Base-by-base conservation (phyloP, 2,329 filamentous ascomycete genomes). In the Cryphonectria naterciae region DNA sequence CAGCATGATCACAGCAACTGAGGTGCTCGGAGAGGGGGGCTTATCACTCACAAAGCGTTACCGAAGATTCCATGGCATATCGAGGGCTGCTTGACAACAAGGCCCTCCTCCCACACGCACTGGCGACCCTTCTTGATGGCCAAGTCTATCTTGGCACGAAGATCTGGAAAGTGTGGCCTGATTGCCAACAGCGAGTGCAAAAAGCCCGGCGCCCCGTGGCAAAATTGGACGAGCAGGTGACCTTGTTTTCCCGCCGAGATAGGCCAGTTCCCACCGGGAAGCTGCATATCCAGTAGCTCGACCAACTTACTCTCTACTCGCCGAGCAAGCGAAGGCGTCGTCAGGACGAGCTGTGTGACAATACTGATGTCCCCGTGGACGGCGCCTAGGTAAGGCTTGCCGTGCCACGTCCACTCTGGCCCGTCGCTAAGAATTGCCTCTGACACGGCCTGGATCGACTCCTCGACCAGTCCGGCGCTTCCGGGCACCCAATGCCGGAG, bases 331-430 rank as follows among this genome's bases (percentile, higher is more conserved):
- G 81, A 79, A 0, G 88, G 86, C 69, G 86, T 84, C 2, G 89
- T 88, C 32, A 87, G 81, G 1, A 92, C 85, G 19, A 93, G 81
- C 78, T 93, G 91, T n/a, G 88, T 89, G 69, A 93, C 85, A 77
- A 92, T 92, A 5, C 91, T 90, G 37, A 93, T 87, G 17, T 87
- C 85, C 10, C 92, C 92, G 76, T 93, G 90, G 0, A 86, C 88
- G 6, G 91, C 88, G 1, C 91, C 92, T 49, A 92, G 82, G 75
- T 92, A 92, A 25, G 81, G 77, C 74, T 88, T 88, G 19, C 85
- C 87, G 71, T 88, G 86, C 88, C 89, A 93, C 73, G 84, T 85
- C 91, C 91, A 93, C 0, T 80, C 79, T 54, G 79, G 78, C 6
- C 77, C 80, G n/a, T 83, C 70, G 78, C 82, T 80, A 74, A 93